Base-by-base conservation (phyloP, 2,329 filamentous ascomycete genomes). In the Pseudogymnoascus sp. region DNA sequence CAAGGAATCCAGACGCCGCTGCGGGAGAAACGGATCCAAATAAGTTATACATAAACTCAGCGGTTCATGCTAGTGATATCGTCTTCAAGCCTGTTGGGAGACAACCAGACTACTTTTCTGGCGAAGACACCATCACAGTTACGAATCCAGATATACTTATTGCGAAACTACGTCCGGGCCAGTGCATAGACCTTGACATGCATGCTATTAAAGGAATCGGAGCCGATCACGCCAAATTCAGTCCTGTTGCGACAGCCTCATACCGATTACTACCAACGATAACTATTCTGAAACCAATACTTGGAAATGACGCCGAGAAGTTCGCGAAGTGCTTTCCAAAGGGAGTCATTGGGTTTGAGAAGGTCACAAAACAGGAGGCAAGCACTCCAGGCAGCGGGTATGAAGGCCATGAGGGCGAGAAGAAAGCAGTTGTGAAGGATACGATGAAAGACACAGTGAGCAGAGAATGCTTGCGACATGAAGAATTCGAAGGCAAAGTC, bases 141-240 rank as follows among this genome's bases (percentile, higher is more conserved):
- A 87, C 90, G 41, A 91, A 98, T 77, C 93, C 93, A 1, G 90
- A 97, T 73, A 97, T 99, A 66, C 80, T 99, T 63, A 87, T 99
- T 73, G 92, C 92, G 65, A 99, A 99, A 80, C 79, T 99, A 76
- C 87, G 95, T 28, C 95, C 96, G 0, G 90, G 89, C 4, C 96
- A 99, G 80, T 84, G 86, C 70, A 90, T 99, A 71, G 84, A 90
- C 72, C 81, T 97, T 66, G 87, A 90, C 68, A 89, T 96, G 84
- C 93, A 98, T 80, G 95, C 93, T 78, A 87, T 96, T 78, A 96
- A 97, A 79, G 95, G 96, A 65, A 87, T 96, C 68, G 95, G 95
- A 59, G 86, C 89, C 67, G 95, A 99, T 76, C 95, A 99, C 76
- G 89, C 95, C 70, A 99, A 99, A 77, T 99, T 95, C 80, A 96